Evolutionary conservation across 805 yeast genomes (phyloP).

Genomic region (Starmera caribaea): DNA sequence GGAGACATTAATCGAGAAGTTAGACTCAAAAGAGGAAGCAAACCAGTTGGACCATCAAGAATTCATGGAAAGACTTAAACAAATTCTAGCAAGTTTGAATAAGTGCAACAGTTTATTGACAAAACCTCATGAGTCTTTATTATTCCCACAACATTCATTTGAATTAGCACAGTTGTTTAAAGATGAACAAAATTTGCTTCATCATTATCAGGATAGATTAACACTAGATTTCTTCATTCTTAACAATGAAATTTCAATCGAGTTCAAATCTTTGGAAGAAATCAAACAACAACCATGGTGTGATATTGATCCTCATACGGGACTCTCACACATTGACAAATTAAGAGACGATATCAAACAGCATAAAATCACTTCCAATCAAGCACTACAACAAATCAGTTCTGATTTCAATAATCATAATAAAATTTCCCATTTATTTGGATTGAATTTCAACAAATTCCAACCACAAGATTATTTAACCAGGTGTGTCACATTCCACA

Average conservation of each 20-base stretch:
- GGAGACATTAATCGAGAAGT: slow-evolving; percentile 28
- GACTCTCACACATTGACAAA: slow-evolving; percentile 48
- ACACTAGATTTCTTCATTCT: slow-evolving; percentile 49
- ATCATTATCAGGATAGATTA: slow-evolving; percentile 25
- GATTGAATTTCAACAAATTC: slow-evolving; percentile 18
- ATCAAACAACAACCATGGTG: slow-evolving; percentile 58
- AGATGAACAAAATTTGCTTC: slow-evolving; percentile 18
- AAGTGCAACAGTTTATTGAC: slow-evolving; percentile 28
- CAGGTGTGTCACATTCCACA: slow-evolving; percentile 50
- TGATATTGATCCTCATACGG: slow-evolving; percentile 32
- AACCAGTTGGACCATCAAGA: slow-evolving; percentile 5
- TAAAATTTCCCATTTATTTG: slow-evolving; percentile 24
- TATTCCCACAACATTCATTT: slow-evolving; percentile 48
- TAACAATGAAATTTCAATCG: slow-evolving; percentile 56
- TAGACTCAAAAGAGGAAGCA: slow-evolving; percentile 9
- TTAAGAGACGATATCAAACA: slow-evolving; percentile 45
- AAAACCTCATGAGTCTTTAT: slow-evolving; percentile 43
- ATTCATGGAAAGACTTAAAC: slow-evolving; percentile 6
- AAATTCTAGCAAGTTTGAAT: slow-evolving; percentile 15
- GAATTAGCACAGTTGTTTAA: slow-evolving; percentile 28
- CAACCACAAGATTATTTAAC: slow-evolving; percentile 45
- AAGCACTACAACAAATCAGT: slow-evolving; percentile 31
- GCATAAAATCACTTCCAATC: slow-evolving; percentile 27
- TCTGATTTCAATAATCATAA: slow-evolving; percentile 1
- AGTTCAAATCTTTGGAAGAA: slow-evolving; percentile 39